Base-by-base conservation (phyloP, 2,329 filamentous ascomycete genomes). In the Alternaria dauci region DNA sequence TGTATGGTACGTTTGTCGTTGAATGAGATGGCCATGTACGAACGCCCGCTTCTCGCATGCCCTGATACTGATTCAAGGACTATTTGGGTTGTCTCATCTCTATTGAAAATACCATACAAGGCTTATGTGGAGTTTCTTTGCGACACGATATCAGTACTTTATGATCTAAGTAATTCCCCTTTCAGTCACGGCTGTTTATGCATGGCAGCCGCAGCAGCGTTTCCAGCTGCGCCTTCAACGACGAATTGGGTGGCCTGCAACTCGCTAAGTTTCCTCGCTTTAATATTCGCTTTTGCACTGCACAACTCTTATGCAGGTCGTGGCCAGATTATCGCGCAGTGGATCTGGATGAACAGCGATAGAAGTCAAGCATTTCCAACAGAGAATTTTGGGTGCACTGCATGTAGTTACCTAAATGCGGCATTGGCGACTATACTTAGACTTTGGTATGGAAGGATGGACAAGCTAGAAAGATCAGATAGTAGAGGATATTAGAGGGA, bases 1-100 rank as follows among this genome's bases (percentile, higher is more conserved):
- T 76, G n/a, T 76, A 63, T 64, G 74, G 71, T 16, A 70, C 23
- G 36, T 63, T 59, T 53, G 34, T 68, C 28, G 34, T 44, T 11
- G 54, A 55, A 11, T 65, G 23, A 61, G 8, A 38, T 18, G 34
- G 5, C 1, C 4, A 28, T 28, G 2, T 6, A 28, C 8, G 26
- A 28, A 30, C 11, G 36, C 36, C 2, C 36, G 36, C 2, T 38
- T 38, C 32, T 6, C 12, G 12, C 32, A 0, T 34, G 0, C 32
- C 32, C 14, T 34, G 32, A 34, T 11, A 34, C 11, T 34, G 32
- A 34, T 14, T 16, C 32, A 34, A 11, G 32, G 14, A 5, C 5
- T 12, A 34, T 34, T 12, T 34, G 0, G 32, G 1, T 6, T 0
- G 11, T 34, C 1, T 34, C 2, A 16, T 4, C 12, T 34, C 5